A percentile compares a stretch with the other conserved stretches of the same genome.
Evolutionary conservation across 78 protist species (phyloP).

Genomic region (Dictyostelium brefeldianum): DNA sequence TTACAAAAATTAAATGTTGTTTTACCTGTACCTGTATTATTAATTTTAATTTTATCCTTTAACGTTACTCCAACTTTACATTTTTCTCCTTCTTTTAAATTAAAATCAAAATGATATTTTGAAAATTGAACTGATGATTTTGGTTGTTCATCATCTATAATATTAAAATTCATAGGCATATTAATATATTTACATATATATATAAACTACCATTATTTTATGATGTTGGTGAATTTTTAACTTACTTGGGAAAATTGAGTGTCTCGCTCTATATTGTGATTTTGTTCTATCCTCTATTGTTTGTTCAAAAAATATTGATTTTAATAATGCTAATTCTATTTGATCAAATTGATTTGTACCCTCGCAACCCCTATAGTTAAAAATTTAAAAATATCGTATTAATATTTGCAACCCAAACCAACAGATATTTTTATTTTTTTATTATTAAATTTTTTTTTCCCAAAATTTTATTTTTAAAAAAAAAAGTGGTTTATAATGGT

Average conservation of each 20-base stretch:
- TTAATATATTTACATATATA: not conserved
- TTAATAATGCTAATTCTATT: constrained; percentile 37
- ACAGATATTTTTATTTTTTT: not conserved
- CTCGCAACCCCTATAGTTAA: constrained; percentile 48
- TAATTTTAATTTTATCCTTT: constrained; percentile 54
- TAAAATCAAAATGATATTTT: constrained; percentile 76
- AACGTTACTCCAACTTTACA: constrained; percentile 75
- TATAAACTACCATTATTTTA: not conserved
- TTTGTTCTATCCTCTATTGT: constrained; percentile 59
- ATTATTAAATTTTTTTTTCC: not conserved
- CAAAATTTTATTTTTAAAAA: not conserved
- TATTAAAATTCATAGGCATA: not conserved
- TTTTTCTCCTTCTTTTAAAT: constrained; percentile 73
- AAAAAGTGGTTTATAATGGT: not conserved
- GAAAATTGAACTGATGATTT: constrained; percentile 42
- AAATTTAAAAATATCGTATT: not conserved
- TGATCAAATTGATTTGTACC: constrained; percentile 26
- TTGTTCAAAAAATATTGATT: constrained; percentile 45
- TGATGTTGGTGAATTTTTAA: not conserved
- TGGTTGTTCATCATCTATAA: constrained; percentile 30
- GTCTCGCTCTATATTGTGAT: constrained; percentile 72
- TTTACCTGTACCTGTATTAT: constrained; percentile 16
- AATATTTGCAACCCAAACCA: not conserved
- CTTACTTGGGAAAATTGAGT: constrained; percentile 73
- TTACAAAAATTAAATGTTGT: constrained; percentile 35